Conservation (phyloP, 2,329 filamentous ascomycete species). For the Claviceps africana region DNA sequence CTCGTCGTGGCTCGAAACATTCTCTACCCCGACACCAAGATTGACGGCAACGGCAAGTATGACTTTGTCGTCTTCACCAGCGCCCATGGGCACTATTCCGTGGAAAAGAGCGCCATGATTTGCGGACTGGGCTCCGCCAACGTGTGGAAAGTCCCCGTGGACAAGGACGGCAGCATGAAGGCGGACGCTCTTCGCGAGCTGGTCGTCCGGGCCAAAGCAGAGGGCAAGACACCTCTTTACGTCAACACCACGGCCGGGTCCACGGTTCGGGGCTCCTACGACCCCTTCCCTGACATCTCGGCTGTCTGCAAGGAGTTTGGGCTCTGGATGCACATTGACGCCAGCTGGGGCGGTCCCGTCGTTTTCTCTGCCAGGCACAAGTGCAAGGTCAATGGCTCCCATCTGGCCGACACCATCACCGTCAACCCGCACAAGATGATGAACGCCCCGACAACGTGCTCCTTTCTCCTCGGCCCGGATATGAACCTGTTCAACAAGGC, state of each 20-base stretch:
- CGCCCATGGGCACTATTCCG: constrained; percentile 81
- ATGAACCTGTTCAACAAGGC: constrained; percentile 63
- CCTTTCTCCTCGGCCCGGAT: constrained; percentile 71
- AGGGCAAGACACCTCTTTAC: constrained; percentile 75
- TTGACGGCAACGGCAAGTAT: constrained; percentile 47
- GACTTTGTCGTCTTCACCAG: constrained; percentile 78
- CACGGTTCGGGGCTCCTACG: constrained; percentile 81
- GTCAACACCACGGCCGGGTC: constrained; percentile 93
- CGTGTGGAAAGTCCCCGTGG: constrained; percentile 63
- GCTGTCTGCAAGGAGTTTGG: constrained; percentile 55
- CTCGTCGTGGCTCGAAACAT: constrained; percentile 80
- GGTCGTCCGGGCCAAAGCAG: constrained; percentile 44
- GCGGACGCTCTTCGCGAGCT: constrained; percentile 48
- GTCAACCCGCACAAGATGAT: constrained; percentile 98
- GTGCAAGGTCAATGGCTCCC: constrained; percentile 51
- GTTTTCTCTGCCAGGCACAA: constrained; percentile 57
- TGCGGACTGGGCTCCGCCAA: constrained; percentile 65
- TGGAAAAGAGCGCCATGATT: constrained; percentile 89
- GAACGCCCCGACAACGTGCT: constrained; percentile 78
- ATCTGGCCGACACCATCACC: constrained; percentile 68
- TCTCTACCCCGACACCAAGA: constrained; percentile 67
- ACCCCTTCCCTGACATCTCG: constrained; percentile 59
- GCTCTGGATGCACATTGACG: constrained; percentile 90
- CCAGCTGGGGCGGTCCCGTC: constrained; percentile 75
- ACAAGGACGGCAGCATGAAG: constrained; percentile 58